A percentile compares a stretch with the other conserved stretches of the same genome.
Conservation (phyloP, 2,329 filamentous ascomycete genomes). For the Fusarium concolor region DNA sequence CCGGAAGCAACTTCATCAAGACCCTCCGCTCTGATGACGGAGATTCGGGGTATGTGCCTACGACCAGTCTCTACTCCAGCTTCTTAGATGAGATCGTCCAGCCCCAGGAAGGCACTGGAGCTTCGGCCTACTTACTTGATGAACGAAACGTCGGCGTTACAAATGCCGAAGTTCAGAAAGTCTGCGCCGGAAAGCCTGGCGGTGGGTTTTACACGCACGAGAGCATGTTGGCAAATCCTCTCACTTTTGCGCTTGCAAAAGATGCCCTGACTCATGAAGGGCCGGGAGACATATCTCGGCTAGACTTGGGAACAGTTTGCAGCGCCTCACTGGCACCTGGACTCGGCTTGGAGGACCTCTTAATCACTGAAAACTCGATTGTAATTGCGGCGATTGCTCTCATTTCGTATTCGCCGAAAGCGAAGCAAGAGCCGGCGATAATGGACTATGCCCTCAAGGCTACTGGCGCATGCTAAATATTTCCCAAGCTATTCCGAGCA, state of each 20-base stretch:
- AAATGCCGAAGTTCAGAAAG: slow-evolving; percentile 6
- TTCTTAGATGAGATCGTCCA: slow-evolving; percentile 12
- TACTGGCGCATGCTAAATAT: not conserved
- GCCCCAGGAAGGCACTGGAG: not conserved
- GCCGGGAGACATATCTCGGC: not conserved
- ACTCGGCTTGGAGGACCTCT: not conserved
- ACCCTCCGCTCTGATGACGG: slow-evolving; percentile 5
- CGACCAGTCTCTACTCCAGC: slow-evolving; percentile 17
- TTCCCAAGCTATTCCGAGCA: too few relatives aligned
- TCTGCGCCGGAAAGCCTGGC: not conserved
- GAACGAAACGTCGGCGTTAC: not conserved
- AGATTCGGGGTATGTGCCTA: slow-evolving; percentile 11
- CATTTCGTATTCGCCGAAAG: slow-evolving; percentile 1
- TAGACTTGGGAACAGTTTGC: not conserved
- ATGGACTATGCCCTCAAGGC: not conserved
- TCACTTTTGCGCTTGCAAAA: slow-evolving; percentile 9
- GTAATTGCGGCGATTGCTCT: not conserved
- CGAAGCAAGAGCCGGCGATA: not conserved
- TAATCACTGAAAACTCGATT: not conserved
- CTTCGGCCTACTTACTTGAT: slow-evolving; percentile 12
- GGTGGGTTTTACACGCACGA: slow-evolving; percentile 22
- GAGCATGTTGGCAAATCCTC: slow-evolving; percentile 2
- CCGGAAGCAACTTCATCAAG: slow-evolving; percentile 1
- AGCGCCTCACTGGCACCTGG: not conserved
- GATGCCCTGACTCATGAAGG: slow-evolving; percentile 3